phyloP scores from a whole-genome alignment of 495 filamentous ascomycete genomes.

The Aspergillus campestris region DNA sequence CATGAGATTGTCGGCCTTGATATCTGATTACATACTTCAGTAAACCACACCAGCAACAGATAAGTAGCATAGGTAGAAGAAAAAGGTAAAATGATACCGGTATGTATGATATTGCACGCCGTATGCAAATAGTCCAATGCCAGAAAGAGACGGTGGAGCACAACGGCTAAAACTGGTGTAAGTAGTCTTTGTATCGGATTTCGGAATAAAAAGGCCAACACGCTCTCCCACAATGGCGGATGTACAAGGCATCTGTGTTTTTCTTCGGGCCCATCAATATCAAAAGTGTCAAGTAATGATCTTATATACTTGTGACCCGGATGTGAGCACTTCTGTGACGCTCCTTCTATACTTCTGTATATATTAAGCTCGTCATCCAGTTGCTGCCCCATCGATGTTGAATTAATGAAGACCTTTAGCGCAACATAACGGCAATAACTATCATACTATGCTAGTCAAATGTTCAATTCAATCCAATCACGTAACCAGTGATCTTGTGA shows the following conservation, averaged over 20 bases:
- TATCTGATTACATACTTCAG: constrained; percentile 16
- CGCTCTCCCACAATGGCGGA: constrained; percentile 34
- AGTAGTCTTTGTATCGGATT: constrained; percentile 21
- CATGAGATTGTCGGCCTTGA: constrained; percentile 32
- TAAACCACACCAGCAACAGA: neutral
- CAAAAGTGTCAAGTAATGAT: constrained; percentile 27
- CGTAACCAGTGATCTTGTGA: no score
- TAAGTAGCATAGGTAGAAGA: no score
- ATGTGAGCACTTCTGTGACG: constrained; percentile 14
- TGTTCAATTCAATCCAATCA: no score
- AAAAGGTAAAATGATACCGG: constrained; percentile 14
- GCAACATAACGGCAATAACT: constrained; percentile 22
- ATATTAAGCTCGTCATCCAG: constrained; percentile 25
- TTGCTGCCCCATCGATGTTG: constrained; percentile 14
- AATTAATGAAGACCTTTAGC: constrained; percentile 25
- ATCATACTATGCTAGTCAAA: neutral
- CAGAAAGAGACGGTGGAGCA: constrained; percentile 27
- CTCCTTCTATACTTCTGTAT: constrained; percentile 14
- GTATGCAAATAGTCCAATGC: constrained; percentile 39
- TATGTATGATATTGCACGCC: constrained; percentile 40
- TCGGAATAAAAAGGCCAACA: constrained; percentile 25
- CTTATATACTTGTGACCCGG: constrained; percentile 16
- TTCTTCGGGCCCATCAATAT: constrained; percentile 23
- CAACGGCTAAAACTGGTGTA: constrained; percentile 13
- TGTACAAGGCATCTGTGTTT: constrained; percentile 35